Evolutionary conservation across 352 stramenopile species (phyloP), one percentile per base, ranked within the genome.

Genomic region (Globisporangium rhizosaccharum): DNA sequence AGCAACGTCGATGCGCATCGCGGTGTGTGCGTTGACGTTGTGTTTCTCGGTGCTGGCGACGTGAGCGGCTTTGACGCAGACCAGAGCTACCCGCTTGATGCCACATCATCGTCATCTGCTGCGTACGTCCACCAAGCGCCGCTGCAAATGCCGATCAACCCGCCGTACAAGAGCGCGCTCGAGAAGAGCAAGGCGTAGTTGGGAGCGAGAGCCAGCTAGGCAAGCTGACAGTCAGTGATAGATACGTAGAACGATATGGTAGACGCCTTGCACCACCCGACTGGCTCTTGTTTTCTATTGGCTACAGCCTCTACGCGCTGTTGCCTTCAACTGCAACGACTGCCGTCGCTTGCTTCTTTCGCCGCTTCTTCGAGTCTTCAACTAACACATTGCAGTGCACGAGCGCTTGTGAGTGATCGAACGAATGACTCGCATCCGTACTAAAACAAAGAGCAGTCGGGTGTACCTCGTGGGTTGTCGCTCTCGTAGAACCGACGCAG

Each of bases 401-500:
- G 33, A 39, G 67, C 39, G 49, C 42, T 49, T 17, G 17, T n/a
- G 51, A 10, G 33, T 1, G 33, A 39, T 10, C 26, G 42, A 14
- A 70, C 7, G 39, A 30, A n/a, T 8, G 28, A 30, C 18, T 42
- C 62, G 1, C 23, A 30, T 56, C 2, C 9, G 33, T 14, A 48
- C 20, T 6, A 44, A 1, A 12, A 39, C 33, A 12, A 39, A 39
- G 33, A 10, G 8, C 33, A 39, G 8, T 10, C 33, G 1, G 10
- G 6, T n/a, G 37, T 66, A 94, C 84, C 88, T 76, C 86, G 71
- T 30, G 84, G 79, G 72, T 97, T 97, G 51, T 91, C 88, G 52
- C 75, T 82, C 12, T 90, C 82, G 62, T 97, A 97, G 53, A 97
- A 97, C 33, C 75, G 70, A 57, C 91, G 85, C 23, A 97, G 73